These are phyloP conservation scores for Monilinia aucupariae DNA, from an alignment of 2,329 filamentous ascomycete genomes.

Conservation along the genomic window DNA sequence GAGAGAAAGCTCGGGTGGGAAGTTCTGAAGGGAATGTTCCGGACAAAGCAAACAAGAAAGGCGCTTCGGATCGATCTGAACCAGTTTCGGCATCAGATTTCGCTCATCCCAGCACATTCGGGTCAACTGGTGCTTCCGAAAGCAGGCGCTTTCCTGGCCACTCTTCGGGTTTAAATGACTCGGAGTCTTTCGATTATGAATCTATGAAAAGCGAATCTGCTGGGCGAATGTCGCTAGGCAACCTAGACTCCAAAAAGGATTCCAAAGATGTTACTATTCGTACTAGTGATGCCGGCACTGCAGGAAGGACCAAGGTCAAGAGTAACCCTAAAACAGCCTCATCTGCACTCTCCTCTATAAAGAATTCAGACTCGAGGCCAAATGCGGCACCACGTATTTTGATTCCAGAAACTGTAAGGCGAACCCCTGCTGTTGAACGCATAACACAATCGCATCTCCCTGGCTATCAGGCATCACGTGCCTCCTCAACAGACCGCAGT, in stretches of 20 bases:
- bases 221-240: conserved; percentile 7
- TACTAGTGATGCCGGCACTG: conserved; percentile 26
- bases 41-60: conserved; percentile 15
- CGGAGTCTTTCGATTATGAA: conserved; percentile 25
- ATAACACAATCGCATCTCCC: conserved; percentile 43
- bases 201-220: conserved; percentile 13
- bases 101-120: conserved; percentile 21
- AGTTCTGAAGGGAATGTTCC: conserved; percentile 7
- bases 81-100: conserved; percentile 7
- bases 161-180: conserved; percentile 22
- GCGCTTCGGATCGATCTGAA: background rate
- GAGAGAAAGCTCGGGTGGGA: conserved; percentile 41
- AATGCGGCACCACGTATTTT: conserved; percentile 24
- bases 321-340: conserved; percentile 32
- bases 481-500: conserved; percentile 54
- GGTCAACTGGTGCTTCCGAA: conserved; percentile 22
- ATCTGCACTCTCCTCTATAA: conserved; percentile 32
- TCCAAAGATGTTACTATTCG: conserved; percentile 17
- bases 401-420: conserved; percentile 33
- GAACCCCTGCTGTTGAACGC: conserved; percentile 35
- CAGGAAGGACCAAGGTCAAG: conserved; percentile 25
- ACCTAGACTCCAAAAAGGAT: conserved; percentile 13
- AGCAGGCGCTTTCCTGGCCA: conserved; percentile 17
- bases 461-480: conserved; percentile 45
- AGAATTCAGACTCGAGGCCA: conserved; percentile 33